Evolutionary conservation across 495 filamentous ascomycete genomes (phyloP), one percentile per base, ranked within the genome.

Genomic region (Podospora fimiseda): DNA sequence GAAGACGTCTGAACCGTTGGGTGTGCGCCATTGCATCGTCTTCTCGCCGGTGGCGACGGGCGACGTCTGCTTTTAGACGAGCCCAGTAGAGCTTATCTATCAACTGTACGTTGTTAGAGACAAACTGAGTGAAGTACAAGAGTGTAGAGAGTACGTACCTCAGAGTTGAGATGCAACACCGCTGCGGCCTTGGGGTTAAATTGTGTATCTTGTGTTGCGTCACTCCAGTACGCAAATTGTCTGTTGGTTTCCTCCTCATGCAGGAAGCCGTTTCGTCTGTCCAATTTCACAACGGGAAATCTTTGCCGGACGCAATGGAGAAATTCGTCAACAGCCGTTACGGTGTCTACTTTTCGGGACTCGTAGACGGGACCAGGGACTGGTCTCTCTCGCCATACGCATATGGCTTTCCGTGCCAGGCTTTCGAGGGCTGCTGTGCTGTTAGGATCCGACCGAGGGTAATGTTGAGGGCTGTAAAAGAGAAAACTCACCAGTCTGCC

Each of bases 11-110:
- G 42, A 62, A 62, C 21, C 52, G 39, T 2, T 23, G 20, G 2
- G 52, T 51, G 4, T 56, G 39, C 9, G 20, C 30, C 1, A 21
- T 18, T 11, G 42, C 22, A n/a, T 50, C 52, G 39, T 52, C 59
- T 3, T 53, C 15, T 16, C 46, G 43, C 6, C 33, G 15, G 14
- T 55, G 51, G 9, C 55, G 51, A 9, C 44, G 41, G 30, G 59
- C 43, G 4, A 51, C 11, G 52, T 56, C 56, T 2, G 59, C 56
- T 27, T 59, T 58, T 16, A 61, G 49, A 4, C 59, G 48, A 4
- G 59, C 19, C 44, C 48, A 45, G 52, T 61, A 61, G 15, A 61
- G 55, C 27, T 61, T 56, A 15, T 56, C 52, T 18, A 58, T 20
- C n/a, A 61, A 52, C 45, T 58, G 39, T 8, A 22, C 23, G 30